Conservation (phyloP, 768 basidiomycete species). For the Rhizopogon vulgaris region DNA sequence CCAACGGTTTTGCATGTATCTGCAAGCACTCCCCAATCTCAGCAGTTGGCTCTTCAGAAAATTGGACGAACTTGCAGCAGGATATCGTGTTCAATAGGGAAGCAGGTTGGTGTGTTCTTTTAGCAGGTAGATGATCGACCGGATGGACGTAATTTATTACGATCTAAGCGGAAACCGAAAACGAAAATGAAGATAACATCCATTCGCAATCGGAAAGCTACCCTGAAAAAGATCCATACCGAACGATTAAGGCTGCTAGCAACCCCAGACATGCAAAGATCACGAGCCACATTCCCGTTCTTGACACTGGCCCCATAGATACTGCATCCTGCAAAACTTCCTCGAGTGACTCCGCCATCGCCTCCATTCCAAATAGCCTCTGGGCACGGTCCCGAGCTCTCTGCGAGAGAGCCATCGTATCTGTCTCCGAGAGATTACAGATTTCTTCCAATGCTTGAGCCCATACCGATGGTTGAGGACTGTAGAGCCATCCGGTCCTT, state of each 20-base stretch:
- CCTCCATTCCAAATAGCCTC: slow-evolving; percentile 67
- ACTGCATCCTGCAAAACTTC: slow-evolving; percentile 47
- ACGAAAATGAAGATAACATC: too few relatives aligned
- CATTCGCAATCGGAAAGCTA: too few relatives aligned
- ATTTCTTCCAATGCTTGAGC: slow-evolving; percentile 61
- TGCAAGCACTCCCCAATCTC: too few relatives aligned
- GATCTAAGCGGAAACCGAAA: too few relatives aligned
- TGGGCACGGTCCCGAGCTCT: slow-evolving; percentile 59
- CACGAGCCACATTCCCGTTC: background rate
- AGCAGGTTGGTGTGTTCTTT: too few relatives aligned
- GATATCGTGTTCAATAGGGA: too few relatives aligned
- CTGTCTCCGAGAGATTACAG: slow-evolving; percentile 32
- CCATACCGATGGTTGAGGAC: slow-evolving; percentile 64
- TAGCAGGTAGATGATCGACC: too few relatives aligned
- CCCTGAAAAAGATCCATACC: background rate
- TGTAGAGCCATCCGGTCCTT: slow-evolving; percentile 75
- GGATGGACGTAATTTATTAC: too few relatives aligned
- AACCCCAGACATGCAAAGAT: slow-evolving; percentile 13
- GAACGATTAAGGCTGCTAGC: slow-evolving; percentile 20
- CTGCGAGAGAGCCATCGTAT: slow-evolving; percentile 42
- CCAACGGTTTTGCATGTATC: too few relatives aligned
- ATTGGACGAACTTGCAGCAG: too few relatives aligned
- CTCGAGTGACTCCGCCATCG: slow-evolving; percentile 62
- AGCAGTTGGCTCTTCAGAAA: too few relatives aligned
- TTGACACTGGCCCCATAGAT: slow-evolving; percentile 40